A percentile compares a stretch with the other conserved stretches of the same genome.
These are phyloP conservation scores for Darksidea phi DNA, from an alignment of 495 filamentous ascomycete genomes.

Conservation along the genomic window DNA sequence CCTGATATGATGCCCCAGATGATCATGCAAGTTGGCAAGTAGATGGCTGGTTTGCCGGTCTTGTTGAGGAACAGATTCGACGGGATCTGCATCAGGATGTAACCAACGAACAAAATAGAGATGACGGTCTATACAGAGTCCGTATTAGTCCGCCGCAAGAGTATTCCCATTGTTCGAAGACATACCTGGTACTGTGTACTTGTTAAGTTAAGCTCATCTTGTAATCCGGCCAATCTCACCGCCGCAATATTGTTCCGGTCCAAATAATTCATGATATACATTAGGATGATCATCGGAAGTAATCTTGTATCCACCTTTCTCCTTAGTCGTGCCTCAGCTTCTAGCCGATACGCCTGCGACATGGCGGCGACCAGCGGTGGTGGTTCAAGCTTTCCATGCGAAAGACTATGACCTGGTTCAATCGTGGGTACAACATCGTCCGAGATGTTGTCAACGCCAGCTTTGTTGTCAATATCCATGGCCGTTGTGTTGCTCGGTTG, in stretches of 20 bases:
- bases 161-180: background rate
- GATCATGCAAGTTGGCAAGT: constrained; percentile 48
- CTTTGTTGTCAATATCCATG: constrained; percentile 9
- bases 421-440: constrained; percentile 16
- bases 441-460: constrained; percentile 20
- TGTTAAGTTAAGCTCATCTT: constrained; percentile 50
- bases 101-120: constrained; percentile 72
- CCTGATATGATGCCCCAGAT: constrained; percentile 55
- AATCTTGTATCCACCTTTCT: constrained; percentile 64
- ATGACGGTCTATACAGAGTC: constrained; percentile 53
- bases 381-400: constrained; percentile 16
- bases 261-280: constrained; percentile 82
- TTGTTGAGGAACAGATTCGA: constrained; percentile 63
- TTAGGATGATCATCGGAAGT: constrained; percentile 63
- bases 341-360: constrained; percentile 11
- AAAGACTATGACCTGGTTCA: constrained; percentile 14
- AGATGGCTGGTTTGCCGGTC: constrained; percentile 44
- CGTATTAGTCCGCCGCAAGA: background rate
- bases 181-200: constrained; percentile 50
- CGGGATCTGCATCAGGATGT: constrained; percentile 52
- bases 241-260: constrained; percentile 65
- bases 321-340: constrained; percentile 46
- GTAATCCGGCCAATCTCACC: constrained; percentile 54
- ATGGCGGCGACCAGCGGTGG: constrained; percentile 29
- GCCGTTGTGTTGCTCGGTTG: constrained; percentile 1